phyloP scores from a whole-genome alignment of 2,329 filamentous ascomycete genomes.

The Arthroderma uncinatum region DNA sequence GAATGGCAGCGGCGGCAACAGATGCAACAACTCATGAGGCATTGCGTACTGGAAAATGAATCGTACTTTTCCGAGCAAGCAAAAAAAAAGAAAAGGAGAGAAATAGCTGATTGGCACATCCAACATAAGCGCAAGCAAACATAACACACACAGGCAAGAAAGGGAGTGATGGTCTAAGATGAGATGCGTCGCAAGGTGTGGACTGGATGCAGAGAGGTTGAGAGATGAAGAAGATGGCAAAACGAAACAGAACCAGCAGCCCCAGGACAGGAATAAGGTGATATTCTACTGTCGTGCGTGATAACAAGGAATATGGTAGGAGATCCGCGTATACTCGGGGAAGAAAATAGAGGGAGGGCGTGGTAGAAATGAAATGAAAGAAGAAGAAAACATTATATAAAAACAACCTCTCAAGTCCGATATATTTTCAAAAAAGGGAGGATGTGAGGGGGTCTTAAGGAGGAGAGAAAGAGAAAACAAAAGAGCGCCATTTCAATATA shows the following conservation, averaged over 20 bases:
- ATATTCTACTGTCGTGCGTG: neutral
- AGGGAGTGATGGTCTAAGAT: constrained; percentile 18
- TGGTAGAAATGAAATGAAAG: neutral
- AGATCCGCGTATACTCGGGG: neutral
- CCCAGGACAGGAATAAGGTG: neutral
- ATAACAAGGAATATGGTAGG: neutral
- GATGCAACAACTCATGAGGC: neutral
- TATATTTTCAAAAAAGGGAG: neutral
- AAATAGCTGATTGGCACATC: neutral
- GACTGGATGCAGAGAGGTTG: neutral
- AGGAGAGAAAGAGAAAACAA: neutral
- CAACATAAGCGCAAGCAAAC: neutral
- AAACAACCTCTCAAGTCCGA: neutral
- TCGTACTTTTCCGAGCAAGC: neutral
- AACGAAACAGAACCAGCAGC: constrained; percentile 1
- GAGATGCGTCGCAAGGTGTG: constrained; percentile 21
- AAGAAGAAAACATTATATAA: constrained; percentile 4
- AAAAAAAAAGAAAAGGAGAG: neutral
- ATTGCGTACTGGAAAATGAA: neutral
- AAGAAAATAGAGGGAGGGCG: neutral
- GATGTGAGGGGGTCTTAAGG: neutral
- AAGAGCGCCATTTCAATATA: neutral
- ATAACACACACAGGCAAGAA: constrained; percentile 6
- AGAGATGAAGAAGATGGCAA: constrained; percentile 17
- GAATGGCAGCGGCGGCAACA: neutral